Base-by-base conservation (phyloP, 805 yeast genomes). In the Myxozyma sirexii region DNA sequence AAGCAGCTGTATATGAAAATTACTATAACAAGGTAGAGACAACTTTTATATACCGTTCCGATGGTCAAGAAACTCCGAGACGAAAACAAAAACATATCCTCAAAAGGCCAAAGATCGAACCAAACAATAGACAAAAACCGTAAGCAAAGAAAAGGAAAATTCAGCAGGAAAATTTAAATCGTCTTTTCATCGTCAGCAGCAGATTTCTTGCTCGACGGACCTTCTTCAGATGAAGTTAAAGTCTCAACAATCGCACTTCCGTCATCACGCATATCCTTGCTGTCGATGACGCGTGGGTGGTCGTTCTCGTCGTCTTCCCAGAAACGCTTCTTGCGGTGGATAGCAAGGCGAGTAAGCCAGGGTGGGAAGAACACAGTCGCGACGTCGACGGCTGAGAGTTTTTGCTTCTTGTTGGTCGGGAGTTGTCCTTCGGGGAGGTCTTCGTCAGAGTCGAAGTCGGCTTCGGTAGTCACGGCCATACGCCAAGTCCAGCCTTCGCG, bases 401-500 rank as follows among this genome's bases (percentile, higher is more conserved):
- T 52, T 21, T 42, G 55, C 38, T 33, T 42, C 42, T 21, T 38
- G 41, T 19, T 31, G 6, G 37, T 2, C 12, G 58, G 51, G 7
- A 47, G 27, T 31, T 47, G 27, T 12, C 51, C 51, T 3, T 47
- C 46, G 38, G 17, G 33, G 8, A 41, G 39, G n/a, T n/a, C n/a
- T 10, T 23, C n/a, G 8, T 26, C 33, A n/a, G 35, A 29, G 23
- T 19, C 39, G 6, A 29, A 13, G 21, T 41, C 46, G 41, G 39
- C 13, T 26, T 51, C 56, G 13, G 33, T 47, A 26, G 39, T 47
- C 41, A 47, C 35, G 6, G 62, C 63, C 50, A 56, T 43, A 13
- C 54, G 58, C 63, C 64, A 64, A 5, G 66, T 49, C 68, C 68
- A 64, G n/a, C 54, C 58, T 13, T 64, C 68, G 31, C 63, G 63